A percentile compares a stretch with the other conserved stretches of the same genome.
phyloP scores from a whole-genome alignment of 306 rosid genomes.

The Pyrus bretschneideri region DNA sequence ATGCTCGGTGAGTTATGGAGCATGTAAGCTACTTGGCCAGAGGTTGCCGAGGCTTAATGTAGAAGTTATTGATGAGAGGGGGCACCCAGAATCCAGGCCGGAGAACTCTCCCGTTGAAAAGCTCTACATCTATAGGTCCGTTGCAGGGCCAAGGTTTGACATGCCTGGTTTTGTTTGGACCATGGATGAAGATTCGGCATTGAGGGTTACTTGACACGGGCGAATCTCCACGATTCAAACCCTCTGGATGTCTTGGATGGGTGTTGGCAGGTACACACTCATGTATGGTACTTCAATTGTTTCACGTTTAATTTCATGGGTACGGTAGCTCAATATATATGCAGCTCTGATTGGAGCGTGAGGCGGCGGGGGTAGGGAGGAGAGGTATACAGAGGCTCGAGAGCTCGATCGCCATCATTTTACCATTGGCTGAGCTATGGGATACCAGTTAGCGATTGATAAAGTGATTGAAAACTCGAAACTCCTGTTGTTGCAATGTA shows the following conservation, averaged over 20 bases:
- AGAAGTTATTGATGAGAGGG: conserved; percentile 95
- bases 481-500: conserved; percentile 28
- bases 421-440: conserved; percentile 70
- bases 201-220: conserved; percentile 27
- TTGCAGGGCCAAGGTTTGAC: conserved; percentile 79
- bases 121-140: conserved; percentile 72
- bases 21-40: conserved; percentile 89
- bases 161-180: conserved; percentile 85
- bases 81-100: conserved; percentile 66
- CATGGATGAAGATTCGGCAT: conserved; percentile 54
- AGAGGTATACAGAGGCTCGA: conserved; percentile 39
- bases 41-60: conserved; percentile 84
- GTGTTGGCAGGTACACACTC: conserved; percentile 41
- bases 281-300: conserved; percentile 11
- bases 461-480: conserved; percentile 15
- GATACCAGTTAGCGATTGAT: conserved; percentile 34
- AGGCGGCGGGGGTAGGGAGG: conserved; percentile 19
- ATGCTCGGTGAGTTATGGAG: conserved; percentile 88
- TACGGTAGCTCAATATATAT: conserved; percentile 32
- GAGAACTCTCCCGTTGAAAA: conserved; percentile 80
- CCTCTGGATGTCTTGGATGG: conserved; percentile 10
- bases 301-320: conserved; percentile 20
- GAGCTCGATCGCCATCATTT: conserved; percentile 71
- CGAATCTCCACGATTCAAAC: neutral
- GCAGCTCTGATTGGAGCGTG: conserved; percentile 41